Conservation (phyloP, 2,329 filamentous ascomycete genomes). For the Lachnellula subtilissima region DNA sequence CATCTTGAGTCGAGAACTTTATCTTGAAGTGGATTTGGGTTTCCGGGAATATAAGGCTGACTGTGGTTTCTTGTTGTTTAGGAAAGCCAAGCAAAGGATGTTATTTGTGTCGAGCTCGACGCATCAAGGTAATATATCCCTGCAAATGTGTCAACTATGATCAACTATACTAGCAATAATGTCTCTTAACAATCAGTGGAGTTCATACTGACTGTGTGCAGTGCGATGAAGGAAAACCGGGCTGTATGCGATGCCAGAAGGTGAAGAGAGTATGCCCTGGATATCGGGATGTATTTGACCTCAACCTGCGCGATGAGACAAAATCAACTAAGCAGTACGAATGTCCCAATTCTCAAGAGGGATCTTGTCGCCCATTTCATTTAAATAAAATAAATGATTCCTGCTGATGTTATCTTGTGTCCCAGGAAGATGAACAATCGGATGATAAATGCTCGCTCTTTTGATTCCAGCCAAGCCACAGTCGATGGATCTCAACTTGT, state of each 20-base stretch:
- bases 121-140: slow-evolving; percentile 55
- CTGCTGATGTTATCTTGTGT: no score
- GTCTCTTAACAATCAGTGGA: background rate
- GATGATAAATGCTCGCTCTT: background rate
- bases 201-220: slow-evolving; percentile 27
- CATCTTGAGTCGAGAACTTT: background rate
- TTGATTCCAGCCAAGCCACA: background rate
- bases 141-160: background rate
- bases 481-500: background rate
- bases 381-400: no score
- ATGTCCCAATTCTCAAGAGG: slow-evolving; percentile 40
- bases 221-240: slow-evolving; percentile 63
- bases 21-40: no score
- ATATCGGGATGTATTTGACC: slow-evolving; percentile 56
- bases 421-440: background rate
- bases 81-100: slow-evolving; percentile 43
- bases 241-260: slow-evolving; percentile 59
- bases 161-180: background rate
- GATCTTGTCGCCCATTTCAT: no score
- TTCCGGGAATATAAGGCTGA: no score
- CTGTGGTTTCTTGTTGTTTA: no score
- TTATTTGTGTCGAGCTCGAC: slow-evolving; percentile 65
- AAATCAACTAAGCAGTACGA: slow-evolving; percentile 58
- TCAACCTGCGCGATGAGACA: slow-evolving; percentile 65
- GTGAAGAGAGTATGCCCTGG: slow-evolving; percentile 59